These are phyloP conservation scores for Rubroshorea leprosula DNA, from an alignment of 345 rosid species.

Conservation along the genomic window DNA sequence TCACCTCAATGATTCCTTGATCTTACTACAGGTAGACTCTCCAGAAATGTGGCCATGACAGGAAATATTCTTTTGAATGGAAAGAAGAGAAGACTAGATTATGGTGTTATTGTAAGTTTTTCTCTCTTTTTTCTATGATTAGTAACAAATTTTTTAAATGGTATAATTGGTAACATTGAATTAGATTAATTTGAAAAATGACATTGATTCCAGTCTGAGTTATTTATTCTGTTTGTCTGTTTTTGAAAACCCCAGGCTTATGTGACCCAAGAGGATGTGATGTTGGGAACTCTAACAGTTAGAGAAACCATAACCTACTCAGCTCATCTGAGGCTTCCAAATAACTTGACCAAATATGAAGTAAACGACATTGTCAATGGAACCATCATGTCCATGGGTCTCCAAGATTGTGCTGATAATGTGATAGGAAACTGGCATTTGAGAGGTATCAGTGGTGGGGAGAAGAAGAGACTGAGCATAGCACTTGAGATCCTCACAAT, in stretches of 20 bases:
- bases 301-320: conserved; percentile 65
- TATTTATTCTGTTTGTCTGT: background rate
- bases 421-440: conserved; percentile 66
- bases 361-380: conserved; percentile 41
- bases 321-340: conserved; percentile 61
- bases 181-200: background rate
- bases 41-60: conserved; percentile 86
- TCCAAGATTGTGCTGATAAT: conserved; percentile 58
- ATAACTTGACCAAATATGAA: conserved; percentile 37
- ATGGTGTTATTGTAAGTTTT: conserved; percentile 69
- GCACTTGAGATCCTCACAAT: conserved; percentile 65
- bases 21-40: conserved; percentile 68
- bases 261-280: conserved; percentile 69
- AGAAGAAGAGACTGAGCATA: conserved; percentile 66
- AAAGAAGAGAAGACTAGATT: conserved; percentile 56
- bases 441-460: conserved; percentile 81
- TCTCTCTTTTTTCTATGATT: too few relatives aligned
- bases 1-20: background rate
- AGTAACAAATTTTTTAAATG: background rate
- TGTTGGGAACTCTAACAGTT: conserved; percentile 63
- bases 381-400: conserved; percentile 57
- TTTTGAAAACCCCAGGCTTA: conserved; percentile 45
- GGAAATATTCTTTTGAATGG: conserved; percentile 88
- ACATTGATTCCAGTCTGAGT: background rate
- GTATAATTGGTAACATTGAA: background rate